phyloP scores from a whole-genome alignment of 179 eudicot genomes.

The Beta corolliflora region DNA sequence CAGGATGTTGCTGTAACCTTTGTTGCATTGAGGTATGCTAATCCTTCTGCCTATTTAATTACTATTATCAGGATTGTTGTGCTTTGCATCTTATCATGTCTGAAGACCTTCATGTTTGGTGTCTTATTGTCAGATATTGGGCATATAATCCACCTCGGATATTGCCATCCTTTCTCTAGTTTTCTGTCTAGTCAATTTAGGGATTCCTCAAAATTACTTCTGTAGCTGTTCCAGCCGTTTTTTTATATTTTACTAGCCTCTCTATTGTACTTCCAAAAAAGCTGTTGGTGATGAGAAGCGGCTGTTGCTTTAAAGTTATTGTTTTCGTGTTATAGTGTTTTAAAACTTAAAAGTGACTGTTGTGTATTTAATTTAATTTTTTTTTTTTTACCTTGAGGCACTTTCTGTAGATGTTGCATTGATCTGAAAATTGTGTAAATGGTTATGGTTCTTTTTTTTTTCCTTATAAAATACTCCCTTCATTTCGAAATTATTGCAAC shows the following conservation, averaged over 20 bases:
- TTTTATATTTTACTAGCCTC: neutral
- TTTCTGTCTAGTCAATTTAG: neutral
- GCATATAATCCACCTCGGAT: neutral
- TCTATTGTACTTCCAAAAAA: neutral
- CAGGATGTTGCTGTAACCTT: constrained; percentile 77
- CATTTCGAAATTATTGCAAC: no score
- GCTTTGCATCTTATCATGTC: neutral
- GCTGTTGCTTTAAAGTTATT: neutral
- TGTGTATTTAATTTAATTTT: neutral
- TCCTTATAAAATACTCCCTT: no score
- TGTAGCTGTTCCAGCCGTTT: neutral
- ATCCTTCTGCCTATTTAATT: neutral
- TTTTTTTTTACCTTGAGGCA: neutral
- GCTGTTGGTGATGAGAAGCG: neutral
- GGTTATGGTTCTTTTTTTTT: no score
- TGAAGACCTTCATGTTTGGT: constrained; percentile 9
- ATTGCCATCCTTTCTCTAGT: neutral
- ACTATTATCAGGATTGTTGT: constrained; percentile 2
- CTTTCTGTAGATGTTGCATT: no score
- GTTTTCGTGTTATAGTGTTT: neutral
- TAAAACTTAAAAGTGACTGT: neutral
- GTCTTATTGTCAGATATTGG: neutral
- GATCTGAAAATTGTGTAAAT: no score
- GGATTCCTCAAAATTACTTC: neutral
- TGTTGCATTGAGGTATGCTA: constrained; percentile 63